Percentiles rank a stretch among this genome's conserved stretches.
phyloP scores from a whole-genome alignment of 345 rosid genomes.

The Heritiera littoralis region DNA sequence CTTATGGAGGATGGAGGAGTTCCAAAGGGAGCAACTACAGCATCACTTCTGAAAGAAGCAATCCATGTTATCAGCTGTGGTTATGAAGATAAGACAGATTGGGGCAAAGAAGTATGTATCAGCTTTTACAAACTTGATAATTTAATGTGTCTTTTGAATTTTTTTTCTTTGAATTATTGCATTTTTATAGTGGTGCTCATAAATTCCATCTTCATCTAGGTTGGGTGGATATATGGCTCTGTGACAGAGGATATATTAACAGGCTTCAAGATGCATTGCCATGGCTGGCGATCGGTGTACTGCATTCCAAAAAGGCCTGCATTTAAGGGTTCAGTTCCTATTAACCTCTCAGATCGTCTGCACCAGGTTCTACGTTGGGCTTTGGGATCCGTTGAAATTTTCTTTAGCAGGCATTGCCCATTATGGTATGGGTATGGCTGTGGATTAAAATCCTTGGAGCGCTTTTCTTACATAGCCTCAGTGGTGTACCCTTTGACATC shows the following conservation, averaged over 20 bases:
- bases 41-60: constrained; percentile 68
- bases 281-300: constrained; percentile 75
- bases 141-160: not conserved
- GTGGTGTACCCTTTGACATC: constrained; percentile 69
- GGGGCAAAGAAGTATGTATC: constrained; percentile 63
- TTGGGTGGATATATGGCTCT: constrained; percentile 83
- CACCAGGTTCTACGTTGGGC: constrained; percentile 83
- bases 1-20: constrained; percentile 58
- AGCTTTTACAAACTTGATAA: not conserved
- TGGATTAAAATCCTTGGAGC: constrained; percentile 64
- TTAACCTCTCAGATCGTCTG: constrained; percentile 72
- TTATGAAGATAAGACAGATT: constrained; percentile 70
- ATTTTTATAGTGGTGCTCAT: not conserved
- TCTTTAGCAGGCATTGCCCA: constrained; percentile 72
- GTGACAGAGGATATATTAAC: constrained; percentile 77
- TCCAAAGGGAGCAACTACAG: constrained; percentile 48
- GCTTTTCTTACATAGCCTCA: constrained; percentile 62
- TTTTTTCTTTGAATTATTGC: not conserved
- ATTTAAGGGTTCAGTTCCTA: constrained; percentile 75
- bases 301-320: constrained; percentile 66
- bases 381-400: constrained; percentile 69
- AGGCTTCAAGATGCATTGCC: constrained; percentile 80
- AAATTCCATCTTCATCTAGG: constrained; percentile 29
- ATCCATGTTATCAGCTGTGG: constrained; percentile 72
- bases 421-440: constrained; percentile 74